Conservation (phyloP, 192 early-diverging fungal genomes). For the Backusella liffmaniae region DNA sequence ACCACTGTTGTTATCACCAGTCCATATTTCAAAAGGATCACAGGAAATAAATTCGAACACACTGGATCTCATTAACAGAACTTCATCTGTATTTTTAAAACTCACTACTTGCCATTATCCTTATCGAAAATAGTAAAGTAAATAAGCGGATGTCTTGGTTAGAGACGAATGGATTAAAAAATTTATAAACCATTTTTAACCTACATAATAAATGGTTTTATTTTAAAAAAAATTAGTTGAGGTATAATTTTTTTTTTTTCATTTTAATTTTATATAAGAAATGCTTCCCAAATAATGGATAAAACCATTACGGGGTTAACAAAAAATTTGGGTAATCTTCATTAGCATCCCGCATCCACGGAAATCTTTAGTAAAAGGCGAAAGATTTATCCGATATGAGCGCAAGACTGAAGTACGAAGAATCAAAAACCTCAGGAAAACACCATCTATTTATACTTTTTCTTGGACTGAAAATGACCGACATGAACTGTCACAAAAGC, state of each 20-base stretch:
- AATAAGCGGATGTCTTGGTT: no score
- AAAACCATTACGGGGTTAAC: neutral
- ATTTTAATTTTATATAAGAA: neutral
- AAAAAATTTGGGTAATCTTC: constrained; percentile 27
- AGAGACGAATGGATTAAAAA: no score
- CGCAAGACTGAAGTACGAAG: constrained; percentile 19
- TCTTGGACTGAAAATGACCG: neutral
- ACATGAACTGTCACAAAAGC: neutral
- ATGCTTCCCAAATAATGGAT: neutral
- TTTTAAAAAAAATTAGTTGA: no score
- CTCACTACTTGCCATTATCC: no score
- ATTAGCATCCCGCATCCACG: constrained; percentile 25
- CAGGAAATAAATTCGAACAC: no score
- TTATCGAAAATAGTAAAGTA: no score
- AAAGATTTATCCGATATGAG: constrained; percentile 31
- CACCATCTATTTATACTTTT: constrained; percentile 18
- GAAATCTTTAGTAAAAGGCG: constrained; percentile 33
- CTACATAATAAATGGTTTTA: no score
- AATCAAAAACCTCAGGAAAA: neutral
- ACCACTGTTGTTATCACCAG: no score
- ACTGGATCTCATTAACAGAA: no score
- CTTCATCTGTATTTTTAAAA: no score
- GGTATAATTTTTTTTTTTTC: neutral
- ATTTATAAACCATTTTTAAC: no score
- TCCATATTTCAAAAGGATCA: no score